Evolutionary conservation across 139 green algal genomes (phyloP).

Genomic region (Coccomyxa sp.): DNA sequence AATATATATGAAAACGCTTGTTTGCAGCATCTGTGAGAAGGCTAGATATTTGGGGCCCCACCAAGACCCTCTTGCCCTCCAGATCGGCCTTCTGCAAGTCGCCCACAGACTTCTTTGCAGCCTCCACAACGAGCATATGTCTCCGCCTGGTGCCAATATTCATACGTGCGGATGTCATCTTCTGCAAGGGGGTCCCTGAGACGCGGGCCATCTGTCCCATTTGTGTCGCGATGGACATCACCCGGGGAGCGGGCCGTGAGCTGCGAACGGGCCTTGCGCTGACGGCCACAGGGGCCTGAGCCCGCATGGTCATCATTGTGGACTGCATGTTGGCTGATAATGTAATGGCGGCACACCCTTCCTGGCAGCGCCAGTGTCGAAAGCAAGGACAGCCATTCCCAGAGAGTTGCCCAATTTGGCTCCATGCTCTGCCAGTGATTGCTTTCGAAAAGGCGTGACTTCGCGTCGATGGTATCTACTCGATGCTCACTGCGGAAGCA

Average conservation of each 20-base stretch:
- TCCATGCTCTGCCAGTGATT: too few species aligned
- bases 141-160: neutral
- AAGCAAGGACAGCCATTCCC: too few species aligned
- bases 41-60: constrained; percentile 1
- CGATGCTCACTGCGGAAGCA: too few species aligned
- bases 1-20: too few species aligned
- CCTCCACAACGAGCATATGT: neutral
- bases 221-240: neutral
- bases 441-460: too few species aligned
- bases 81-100: constrained; percentile 91
- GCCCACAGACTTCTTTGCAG: constrained; percentile 85
- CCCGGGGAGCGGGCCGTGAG: neutral
- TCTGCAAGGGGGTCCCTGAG: neutral
- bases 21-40: too few species aligned
- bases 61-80: constrained; percentile 88
- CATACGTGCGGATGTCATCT: neutral
- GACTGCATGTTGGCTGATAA: neutral
- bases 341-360: too few species aligned
- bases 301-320: neutral
- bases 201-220: neutral
- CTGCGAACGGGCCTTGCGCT: neutral
- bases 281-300: neutral
- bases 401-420: too few species aligned
- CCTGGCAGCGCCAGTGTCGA: too few species aligned
- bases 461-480: too few species aligned